Percentiles rank a stretch among this genome's conserved stretches.
phyloP scores from a whole-genome alignment of 352 stramenopile species.

The Globisporangium barbulae region DNA sequence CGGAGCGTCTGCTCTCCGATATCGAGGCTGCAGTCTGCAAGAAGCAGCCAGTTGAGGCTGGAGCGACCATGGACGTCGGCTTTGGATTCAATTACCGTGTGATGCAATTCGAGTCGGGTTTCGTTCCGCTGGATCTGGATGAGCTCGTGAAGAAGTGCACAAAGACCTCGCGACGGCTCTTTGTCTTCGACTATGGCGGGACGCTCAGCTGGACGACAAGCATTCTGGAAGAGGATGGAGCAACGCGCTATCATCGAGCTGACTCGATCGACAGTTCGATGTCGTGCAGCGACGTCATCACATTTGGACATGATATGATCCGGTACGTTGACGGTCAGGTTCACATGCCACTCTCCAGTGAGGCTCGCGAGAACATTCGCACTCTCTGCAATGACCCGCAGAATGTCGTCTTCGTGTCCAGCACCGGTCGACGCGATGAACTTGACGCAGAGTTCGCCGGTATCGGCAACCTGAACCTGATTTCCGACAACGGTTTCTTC shows the following conservation, averaged over 20 bases:
- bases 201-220: slow-evolving; percentile 87
- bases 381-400: slow-evolving; percentile 53
- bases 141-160: slow-evolving; percentile 83
- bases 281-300: slow-evolving; percentile 20
- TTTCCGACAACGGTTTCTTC: slow-evolving; percentile 72
- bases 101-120: slow-evolving; percentile 94
- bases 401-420: slow-evolving; percentile 72
- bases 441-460: slow-evolving; percentile 55
- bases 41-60: slow-evolving; percentile 29
- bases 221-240: slow-evolving; percentile 57
- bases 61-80: slow-evolving; percentile 86
- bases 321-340: slow-evolving; percentile 69
- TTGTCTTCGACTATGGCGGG: slow-evolving; percentile 98
- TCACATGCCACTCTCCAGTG: slow-evolving; percentile 56
- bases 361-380: slow-evolving; percentile 47
- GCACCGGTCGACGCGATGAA: slow-evolving; percentile 50
- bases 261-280: slow-evolving; percentile 51
- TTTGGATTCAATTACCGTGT: slow-evolving; percentile 96
- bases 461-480: slow-evolving; percentile 51
- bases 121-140: slow-evolving; percentile 90
- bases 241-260: slow-evolving; percentile 23
- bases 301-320: slow-evolving; percentile 29
- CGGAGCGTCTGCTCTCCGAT: slow-evolving; percentile 92
- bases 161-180: slow-evolving; percentile 66
- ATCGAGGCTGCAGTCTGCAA: slow-evolving; percentile 82